These are phyloP conservation scores for Cystobasidium tubakii DNA, from an alignment of 768 basidiomycete genomes.

Conservation along the genomic window DNA sequence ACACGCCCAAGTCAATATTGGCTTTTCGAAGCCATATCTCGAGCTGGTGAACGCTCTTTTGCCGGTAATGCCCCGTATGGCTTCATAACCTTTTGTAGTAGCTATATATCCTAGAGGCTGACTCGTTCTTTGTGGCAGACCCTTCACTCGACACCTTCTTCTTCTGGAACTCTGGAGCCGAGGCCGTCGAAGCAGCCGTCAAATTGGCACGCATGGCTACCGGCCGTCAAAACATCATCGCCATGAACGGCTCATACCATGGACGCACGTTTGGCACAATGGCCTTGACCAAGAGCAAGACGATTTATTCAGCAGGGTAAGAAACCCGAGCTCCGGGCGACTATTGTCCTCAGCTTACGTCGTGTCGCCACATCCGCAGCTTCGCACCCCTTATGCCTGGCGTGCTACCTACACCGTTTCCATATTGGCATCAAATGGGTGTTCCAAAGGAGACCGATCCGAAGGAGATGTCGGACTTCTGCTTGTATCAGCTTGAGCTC, in stretches of 20 bases:
- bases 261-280: slow-evolving; percentile 84
- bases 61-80: slow-evolving; percentile 34
- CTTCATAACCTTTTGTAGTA: background rate
- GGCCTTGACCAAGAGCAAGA: slow-evolving; percentile 90
- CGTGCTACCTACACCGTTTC: slow-evolving; percentile 72
- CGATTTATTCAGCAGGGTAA: slow-evolving; percentile 63
- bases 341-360: background rate
- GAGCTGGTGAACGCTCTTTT: slow-evolving; percentile 34
- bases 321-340: background rate
- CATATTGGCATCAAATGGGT: slow-evolving; percentile 69
- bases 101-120: background rate
- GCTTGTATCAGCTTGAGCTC: slow-evolving; percentile 62
- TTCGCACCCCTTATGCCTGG: slow-evolving; percentile 81
- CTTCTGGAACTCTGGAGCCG: slow-evolving; percentile 94
- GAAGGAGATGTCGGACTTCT: slow-evolving; percentile 58
- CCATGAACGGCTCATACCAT: slow-evolving; percentile 87
- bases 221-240: slow-evolving; percentile 76
- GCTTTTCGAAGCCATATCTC: slow-evolving; percentile 77
- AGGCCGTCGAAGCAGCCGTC: slow-evolving; percentile 81
- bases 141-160: slow-evolving; percentile 90
- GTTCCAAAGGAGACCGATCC: slow-evolving; percentile 37
- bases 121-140: slow-evolving; percentile 51
- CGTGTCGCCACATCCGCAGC: slow-evolving; percentile 48
- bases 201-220: slow-evolving; percentile 79
- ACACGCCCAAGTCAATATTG: slow-evolving; percentile 70